These are phyloP conservation scores for Psophocarpus tetragonolobus DNA, from an alignment of 306 rosid genomes.

Conservation along the genomic window DNA sequence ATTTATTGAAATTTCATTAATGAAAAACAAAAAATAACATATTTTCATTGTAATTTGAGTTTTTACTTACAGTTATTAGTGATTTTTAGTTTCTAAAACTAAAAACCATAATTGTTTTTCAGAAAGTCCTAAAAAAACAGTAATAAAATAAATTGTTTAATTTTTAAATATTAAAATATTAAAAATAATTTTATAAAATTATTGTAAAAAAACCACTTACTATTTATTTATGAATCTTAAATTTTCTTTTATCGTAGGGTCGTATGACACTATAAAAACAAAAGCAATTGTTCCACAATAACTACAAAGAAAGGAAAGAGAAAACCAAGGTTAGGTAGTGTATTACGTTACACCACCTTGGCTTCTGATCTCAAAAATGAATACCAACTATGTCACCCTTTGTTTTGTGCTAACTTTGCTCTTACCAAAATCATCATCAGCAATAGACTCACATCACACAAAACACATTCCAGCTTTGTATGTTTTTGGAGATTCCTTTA, in stretches of 20 bases:
- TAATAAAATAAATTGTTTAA: too few species aligned
- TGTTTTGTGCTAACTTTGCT: conserved; percentile 7
- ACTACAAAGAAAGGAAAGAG: background rate
- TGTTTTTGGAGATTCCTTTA: conserved; percentile 48
- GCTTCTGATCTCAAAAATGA: conserved; percentile 4
- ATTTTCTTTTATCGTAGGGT: background rate
- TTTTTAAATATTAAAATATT: too few species aligned
- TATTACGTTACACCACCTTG: background rate
- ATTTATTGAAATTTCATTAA: too few species aligned
- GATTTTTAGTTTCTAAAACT: too few species aligned
- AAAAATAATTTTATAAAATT: too few species aligned
- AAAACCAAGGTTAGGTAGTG: background rate
- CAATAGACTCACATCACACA: background rate
- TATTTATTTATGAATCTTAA: too few species aligned
- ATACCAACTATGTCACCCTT: background rate
- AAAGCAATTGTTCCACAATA: background rate
- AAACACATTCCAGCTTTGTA: conserved; percentile 39
- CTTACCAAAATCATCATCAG: background rate
- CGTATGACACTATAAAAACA: background rate
- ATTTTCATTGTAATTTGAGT: too few species aligned
- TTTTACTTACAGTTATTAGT: too few species aligned
- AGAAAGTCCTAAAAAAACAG: too few species aligned
- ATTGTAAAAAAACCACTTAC: too few species aligned
- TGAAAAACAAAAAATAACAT: too few species aligned
- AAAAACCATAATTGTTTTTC: too few species aligned